phyloP scores from a whole-genome alignment of 208 protist species.

The Crithidia acanthocephali region DNA sequence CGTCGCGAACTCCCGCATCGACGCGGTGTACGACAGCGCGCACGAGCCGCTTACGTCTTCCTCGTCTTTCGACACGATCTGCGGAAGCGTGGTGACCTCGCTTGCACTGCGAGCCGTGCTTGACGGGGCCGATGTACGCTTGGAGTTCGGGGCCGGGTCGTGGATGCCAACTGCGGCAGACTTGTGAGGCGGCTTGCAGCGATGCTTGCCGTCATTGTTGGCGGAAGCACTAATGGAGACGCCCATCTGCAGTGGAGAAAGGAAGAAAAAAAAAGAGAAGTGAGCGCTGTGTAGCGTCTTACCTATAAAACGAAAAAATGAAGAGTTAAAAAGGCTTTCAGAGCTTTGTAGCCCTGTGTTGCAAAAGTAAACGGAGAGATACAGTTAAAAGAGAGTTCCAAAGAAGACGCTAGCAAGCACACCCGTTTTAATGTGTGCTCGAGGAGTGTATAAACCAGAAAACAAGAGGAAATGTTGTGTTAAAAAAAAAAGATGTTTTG shows the following conservation, averaged over 20 bases:
- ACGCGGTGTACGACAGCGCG: conserved; percentile 4
- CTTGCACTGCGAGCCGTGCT: background rate
- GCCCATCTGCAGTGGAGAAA: too few species aligned
- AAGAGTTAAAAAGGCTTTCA: too few species aligned
- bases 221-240: background rate
- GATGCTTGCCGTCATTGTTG: background rate
- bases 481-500: too few species aligned
- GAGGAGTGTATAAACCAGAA: too few species aligned
- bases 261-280: too few species aligned
- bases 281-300: too few species aligned
- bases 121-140: background rate
- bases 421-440: too few species aligned
- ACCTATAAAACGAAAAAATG: too few species aligned
- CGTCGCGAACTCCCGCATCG: background rate
- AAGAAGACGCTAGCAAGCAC: too few species aligned
- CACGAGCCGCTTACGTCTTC: background rate
- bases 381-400: background rate
- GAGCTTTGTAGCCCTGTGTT: too few species aligned
- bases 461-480: too few species aligned
- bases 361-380: background rate
- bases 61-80: background rate
- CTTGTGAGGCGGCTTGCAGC: background rate
- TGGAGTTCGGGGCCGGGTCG: background rate
- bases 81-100: background rate
- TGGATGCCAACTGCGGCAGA: background rate